phyloP scores from a whole-genome alignment of 192 early-diverging fungal genomes.

The Coemansia sp. region DNA sequence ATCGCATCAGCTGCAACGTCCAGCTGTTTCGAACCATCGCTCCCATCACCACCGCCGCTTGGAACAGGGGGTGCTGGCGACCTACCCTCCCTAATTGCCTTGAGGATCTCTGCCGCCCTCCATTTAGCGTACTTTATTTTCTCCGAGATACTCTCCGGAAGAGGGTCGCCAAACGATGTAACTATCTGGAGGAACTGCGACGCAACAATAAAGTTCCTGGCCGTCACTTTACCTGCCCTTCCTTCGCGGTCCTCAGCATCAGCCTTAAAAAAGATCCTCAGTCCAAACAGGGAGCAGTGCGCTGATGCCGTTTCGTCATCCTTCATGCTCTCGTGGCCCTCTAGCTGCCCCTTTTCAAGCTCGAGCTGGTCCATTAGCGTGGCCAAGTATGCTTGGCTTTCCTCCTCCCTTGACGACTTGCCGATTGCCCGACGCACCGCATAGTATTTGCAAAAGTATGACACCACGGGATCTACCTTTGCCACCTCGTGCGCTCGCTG shows the following conservation, averaged over 20 bases:
- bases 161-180: conserved; percentile 71
- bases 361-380: conserved; percentile 80
- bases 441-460: conserved; percentile 92
- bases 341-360: conserved; percentile 66
- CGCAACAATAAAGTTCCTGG: conserved; percentile 84
- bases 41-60: conserved; percentile 8
- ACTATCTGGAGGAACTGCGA: conserved; percentile 88
- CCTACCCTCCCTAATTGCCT: conserved; percentile 83
- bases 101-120: conserved; percentile 92
- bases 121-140: conserved; percentile 97
- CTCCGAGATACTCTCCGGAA: conserved; percentile 65
- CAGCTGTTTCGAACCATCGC: background rate
- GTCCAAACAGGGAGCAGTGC: conserved; percentile 86
- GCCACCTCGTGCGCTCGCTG: conserved; percentile 80
- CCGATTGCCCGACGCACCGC: conserved; percentile 78
- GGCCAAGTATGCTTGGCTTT: conserved; percentile 61
- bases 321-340: conserved; percentile 64
- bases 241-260: conserved; percentile 90
- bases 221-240: conserved; percentile 77
- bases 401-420: conserved; percentile 47
- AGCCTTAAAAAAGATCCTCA: conserved; percentile 84
- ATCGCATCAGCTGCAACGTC: background rate
- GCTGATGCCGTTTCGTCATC: conserved; percentile 75
- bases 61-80: conserved; percentile 47
- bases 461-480: conserved; percentile 78